phyloP scores from a whole-genome alignment of 805 yeast species.

The Candida dendrica region DNA sequence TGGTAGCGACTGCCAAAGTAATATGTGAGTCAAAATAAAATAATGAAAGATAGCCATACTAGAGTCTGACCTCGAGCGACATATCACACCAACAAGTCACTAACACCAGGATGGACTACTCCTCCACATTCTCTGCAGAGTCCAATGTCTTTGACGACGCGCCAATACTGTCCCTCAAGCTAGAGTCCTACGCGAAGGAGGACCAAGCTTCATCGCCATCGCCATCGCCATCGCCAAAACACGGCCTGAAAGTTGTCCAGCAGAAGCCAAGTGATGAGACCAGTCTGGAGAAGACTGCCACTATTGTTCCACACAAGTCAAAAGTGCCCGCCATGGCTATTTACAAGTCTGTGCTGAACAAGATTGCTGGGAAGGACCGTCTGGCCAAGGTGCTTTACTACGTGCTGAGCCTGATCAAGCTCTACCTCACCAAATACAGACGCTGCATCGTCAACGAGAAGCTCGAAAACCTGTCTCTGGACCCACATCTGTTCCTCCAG shows the following conservation, averaged over 20 bases:
- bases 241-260: neutral
- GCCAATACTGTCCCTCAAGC: constrained; percentile 11
- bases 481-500: constrained; percentile 20
- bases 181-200: constrained; percentile 4
- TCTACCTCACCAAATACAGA: constrained; percentile 37
- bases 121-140: constrained; percentile 11
- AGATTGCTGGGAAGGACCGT: constrained; percentile 65
- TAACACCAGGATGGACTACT: constrained; percentile 13
- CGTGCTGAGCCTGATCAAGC: constrained; percentile 42
- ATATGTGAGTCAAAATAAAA: no score
- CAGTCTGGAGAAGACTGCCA: neutral
- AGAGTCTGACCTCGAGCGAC: no score
- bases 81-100: no score
- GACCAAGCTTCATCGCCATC: constrained; percentile 2
- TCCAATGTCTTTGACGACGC: constrained; percentile 13
- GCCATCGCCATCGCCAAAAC: constrained; percentile 14
- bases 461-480: constrained; percentile 17
- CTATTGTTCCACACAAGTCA: neutral
- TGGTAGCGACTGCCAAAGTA: no score
- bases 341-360: constrained; percentile 44
- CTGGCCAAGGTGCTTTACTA: constrained; percentile 60
- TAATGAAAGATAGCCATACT: no score
- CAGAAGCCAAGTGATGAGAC: neutral
- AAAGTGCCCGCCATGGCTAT: constrained; percentile 27
- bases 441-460: constrained; percentile 22